phyloP scores from a whole-genome alignment of 331 rosid genomes.

The Dryas integrifolia region DNA sequence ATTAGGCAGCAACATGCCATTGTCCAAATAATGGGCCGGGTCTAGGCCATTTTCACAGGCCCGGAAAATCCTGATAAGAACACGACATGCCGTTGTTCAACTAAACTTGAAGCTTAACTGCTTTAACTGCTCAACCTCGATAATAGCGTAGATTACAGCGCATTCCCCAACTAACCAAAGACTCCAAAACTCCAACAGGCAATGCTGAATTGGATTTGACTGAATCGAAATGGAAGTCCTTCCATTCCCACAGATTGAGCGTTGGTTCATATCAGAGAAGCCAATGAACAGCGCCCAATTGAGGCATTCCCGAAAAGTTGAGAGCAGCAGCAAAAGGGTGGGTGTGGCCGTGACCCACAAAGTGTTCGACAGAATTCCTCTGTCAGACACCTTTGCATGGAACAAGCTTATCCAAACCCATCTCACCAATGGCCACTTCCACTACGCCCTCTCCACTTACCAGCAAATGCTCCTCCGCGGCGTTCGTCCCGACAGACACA shows the following conservation, averaged over 20 bases:
- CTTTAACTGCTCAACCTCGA: neutral
- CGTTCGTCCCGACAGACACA: constrained; percentile 53
- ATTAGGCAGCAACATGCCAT: too few relatives aligned
- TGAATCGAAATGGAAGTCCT: constrained; percentile 28
- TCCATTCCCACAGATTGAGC: constrained; percentile 10
- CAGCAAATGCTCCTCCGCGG: constrained; percentile 55
- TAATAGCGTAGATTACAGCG: neutral
- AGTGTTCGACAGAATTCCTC: constrained; percentile 56
- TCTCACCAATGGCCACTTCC: constrained; percentile 33
- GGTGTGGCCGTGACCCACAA: constrained; percentile 8
- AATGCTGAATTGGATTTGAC: neutral
- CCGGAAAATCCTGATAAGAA: neutral
- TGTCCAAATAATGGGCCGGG: too few relatives aligned
- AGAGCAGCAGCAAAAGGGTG: too few relatives aligned
- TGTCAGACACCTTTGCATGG: constrained; percentile 60
- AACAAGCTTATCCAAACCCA: constrained; percentile 63
- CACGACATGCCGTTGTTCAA: neutral
- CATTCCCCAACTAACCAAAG: neutral
- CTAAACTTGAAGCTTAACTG: neutral
- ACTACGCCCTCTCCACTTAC: constrained; percentile 45
- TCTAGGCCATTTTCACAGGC: too few relatives aligned
- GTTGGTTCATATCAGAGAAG: constrained; percentile 13
- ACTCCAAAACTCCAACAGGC: neutral
- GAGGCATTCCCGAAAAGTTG: neutral
- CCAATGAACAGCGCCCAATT: constrained; percentile 7